Evolutionary conservation across 441 rosid genomes (phyloP), one percentile per base, ranked within the genome.

Genomic region (Brassica balearica): DNA sequence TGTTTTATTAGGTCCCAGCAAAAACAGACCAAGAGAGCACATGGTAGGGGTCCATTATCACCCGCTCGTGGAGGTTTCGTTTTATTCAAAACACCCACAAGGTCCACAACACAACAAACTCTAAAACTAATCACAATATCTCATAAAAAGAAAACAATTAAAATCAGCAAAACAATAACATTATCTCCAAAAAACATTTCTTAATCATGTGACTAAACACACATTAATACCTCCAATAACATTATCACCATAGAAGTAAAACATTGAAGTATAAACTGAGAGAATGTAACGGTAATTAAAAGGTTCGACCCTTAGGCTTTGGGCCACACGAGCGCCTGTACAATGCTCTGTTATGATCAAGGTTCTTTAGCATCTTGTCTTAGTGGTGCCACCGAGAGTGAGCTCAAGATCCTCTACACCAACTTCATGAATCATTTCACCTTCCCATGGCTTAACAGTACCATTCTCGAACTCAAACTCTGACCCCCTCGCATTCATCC

Each of bases 371-470:
- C 82, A 74, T 73, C 84, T 70, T 23, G 79, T 67, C 63, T 82
- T 82, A 12, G 77, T 48, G 14, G 77, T 48, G 14, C 81, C 72
- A 8, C 88, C 88, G 10, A 85, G 86, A 43, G 88, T 83, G 69
- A 85, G 88, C 66, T 91, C 95, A 4, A 91, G 88, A 77, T 91
- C 95, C 76, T 91, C 95, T 14, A 88, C 86, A 3, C 69, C 90
- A 32, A 89, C 78, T 70, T 91, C 93, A 71, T 91, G 95, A 75
- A 91, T 91, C 86, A 82, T 88, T 83, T 91, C 93, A 1, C 95
- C 95, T 72, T 91, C 93, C 95, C 95, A 91, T 5, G 95, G 89
- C 75, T 82, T 91, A 22, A 91, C 95, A 12, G 82, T 86, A 11
- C 86, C 83, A 78, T 82, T 91, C 83, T 83, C 95, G 10, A 91